Evolutionary conservation across 441 rosid species (phyloP).

Genomic region (Codiaeum variegatum): DNA sequence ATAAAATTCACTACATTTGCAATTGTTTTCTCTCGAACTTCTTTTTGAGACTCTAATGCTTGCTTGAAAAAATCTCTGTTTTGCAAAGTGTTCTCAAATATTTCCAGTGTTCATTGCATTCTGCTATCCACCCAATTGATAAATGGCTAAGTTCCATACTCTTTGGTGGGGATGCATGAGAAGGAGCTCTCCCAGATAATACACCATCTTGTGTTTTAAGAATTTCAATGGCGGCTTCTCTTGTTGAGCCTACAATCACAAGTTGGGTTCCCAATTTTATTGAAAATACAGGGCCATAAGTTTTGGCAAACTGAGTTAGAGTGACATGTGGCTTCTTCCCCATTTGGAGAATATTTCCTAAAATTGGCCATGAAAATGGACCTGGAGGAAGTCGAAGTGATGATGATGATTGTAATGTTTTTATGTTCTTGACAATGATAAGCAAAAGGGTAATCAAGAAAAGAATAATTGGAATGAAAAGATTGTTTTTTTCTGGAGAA

Average conservation of each 20-base stretch:
- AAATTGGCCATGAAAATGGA: constrained; percentile 28
- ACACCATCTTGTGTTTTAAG: constrained; percentile 25
- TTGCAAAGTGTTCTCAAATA: constrained; percentile 13
- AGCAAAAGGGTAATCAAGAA: constrained; percentile 15
- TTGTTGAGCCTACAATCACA: constrained; percentile 22
- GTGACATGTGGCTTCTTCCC: constrained; percentile 20
- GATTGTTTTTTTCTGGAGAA: not conserved
- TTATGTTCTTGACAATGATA: constrained; percentile 17
- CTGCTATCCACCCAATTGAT: constrained; percentile 19
- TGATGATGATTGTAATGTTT: not conserved
- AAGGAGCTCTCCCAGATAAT: constrained; percentile 19
- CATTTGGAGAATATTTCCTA: constrained; percentile 27
- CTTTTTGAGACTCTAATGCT: constrained; percentile 13
- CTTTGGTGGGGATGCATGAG: constrained; percentile 16
- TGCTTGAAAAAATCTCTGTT: constrained; percentile 19
- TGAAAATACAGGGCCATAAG: constrained; percentile 23
- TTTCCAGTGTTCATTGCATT: constrained; percentile 23
- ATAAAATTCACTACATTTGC: constrained; percentile 12
- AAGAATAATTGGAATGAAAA: constrained; percentile 12
- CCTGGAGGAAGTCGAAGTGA: constrained; percentile 28
- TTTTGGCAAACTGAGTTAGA: constrained; percentile 15
- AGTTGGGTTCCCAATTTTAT: constrained; percentile 24
- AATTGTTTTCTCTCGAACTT: constrained; percentile 16
- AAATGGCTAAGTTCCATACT: constrained; percentile 5
- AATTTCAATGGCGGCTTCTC: constrained; percentile 24